Base-by-base conservation (phyloP, 2,329 filamentous ascomycete genomes). In the Apiospora sp. region DNA sequence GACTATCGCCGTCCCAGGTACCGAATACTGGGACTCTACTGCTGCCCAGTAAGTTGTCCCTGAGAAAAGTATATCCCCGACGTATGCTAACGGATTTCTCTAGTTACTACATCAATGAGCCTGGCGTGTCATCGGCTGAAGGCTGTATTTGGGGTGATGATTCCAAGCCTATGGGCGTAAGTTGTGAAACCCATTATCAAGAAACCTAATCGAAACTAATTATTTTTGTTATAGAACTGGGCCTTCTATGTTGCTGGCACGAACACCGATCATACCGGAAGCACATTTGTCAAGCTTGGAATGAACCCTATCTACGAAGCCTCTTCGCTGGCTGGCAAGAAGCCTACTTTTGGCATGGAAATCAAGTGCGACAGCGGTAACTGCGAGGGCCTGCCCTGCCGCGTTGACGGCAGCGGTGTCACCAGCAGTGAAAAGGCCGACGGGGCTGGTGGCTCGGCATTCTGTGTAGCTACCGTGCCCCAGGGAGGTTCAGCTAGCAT, bases 71-170 rank as follows among this genome's bases (percentile, higher is more conserved):
- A 24, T 5, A 13, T 71, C 46, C 43, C 22, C 74, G 43, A n/a
- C 5, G 14, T 71, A 22, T 8, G 71, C 71, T 78, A 73, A 79
- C 73, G 10, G 49, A 13, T 41, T 3, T 8, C 43, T 70, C 16
- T 73, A 93, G 91, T 81, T 95, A 89, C 82, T 95, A 95, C 79
- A 89, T 95, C 84, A 95, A 95, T 83, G 88, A 92, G 43, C 93
- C 93, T 46, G 93, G 93, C 74, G 85, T 90, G 67, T 77, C 80
- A 41, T 84, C 87, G 7, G 84, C 85, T 6, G 87, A 90, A 69
- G 93, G 89, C 69, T 96, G 93, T 80, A 82, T 92, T 72, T 95
- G 93, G 93, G 92, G 93, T 72, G 88, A 88, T 64, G 85, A 85
- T 12, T 84, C 84, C 54, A 86, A 91, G 75, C 87, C 92, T 1